Conservation (phyloP, 2,329 filamentous ascomycete genomes). For the Fusarium sp. region DNA sequence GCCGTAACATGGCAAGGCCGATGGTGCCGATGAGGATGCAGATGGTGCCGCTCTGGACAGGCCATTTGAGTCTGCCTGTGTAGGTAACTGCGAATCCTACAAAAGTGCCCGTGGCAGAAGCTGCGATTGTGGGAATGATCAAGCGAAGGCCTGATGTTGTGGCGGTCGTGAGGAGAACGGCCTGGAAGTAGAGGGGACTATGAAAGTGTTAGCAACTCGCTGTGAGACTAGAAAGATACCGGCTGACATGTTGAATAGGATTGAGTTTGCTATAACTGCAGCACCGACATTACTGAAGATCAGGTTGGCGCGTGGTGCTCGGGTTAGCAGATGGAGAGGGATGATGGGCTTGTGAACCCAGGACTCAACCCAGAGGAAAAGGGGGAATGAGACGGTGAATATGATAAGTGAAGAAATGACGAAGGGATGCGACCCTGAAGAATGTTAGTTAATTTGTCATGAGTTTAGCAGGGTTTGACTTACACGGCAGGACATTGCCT, state of each 20-base stretch:
- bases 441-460: constrained; percentile 12
- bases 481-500: constrained; percentile 72
- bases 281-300: constrained; percentile 68
- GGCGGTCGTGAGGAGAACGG: constrained; percentile 76
- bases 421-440: constrained; percentile 68
- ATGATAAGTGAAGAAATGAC: constrained; percentile 65
- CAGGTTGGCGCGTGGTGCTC: constrained; percentile 67
- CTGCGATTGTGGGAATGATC: constrained; percentile 70
- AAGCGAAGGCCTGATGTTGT: constrained; percentile 80
- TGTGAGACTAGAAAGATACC: background rate
- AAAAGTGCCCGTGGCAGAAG: constrained; percentile 66
- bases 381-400: constrained; percentile 61
- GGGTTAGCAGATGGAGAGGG: constrained; percentile 66
- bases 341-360: constrained; percentile 68
- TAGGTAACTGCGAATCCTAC: constrained; percentile 74
- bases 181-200: constrained; percentile 81
- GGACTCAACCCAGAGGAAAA: constrained; percentile 66
- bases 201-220: background rate
- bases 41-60: constrained; percentile 64
- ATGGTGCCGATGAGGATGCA: constrained; percentile 64
- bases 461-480: constrained; percentile 38
- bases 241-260: constrained; percentile 69
- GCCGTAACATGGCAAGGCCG: constrained; percentile 62
- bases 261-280: constrained; percentile 65
- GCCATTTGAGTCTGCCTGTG: constrained; percentile 70